Evolutionary conservation across 129 eudicot species (phyloP), one percentile per base, ranked within the genome.

Genomic region (Pseudognaphalium luteoalbum): DNA sequence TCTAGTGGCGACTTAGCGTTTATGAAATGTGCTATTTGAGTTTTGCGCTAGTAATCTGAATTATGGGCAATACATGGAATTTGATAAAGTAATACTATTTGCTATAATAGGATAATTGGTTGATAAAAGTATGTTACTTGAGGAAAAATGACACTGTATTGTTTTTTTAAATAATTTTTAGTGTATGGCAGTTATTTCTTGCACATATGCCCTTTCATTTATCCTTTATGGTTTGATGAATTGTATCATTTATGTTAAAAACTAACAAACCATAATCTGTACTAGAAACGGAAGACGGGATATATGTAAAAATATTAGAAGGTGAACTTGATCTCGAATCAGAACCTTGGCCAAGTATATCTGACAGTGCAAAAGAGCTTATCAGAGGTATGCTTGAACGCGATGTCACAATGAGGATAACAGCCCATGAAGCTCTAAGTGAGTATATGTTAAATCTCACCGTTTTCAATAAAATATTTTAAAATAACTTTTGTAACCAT

Each of bases 291-390:
- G 97, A 90, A 65, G 97, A 90, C 64, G 98, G 97, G 41, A 82
- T 93, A 77, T 93, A 90, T 81, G 96, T 88, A 77, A 91, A 90
- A 78, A 88, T 90, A 42, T 82, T 90, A 73, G 79, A 52, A 67
- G 98, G 98, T 11, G 95, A 90, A 71, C 97, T 93, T 75, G 98
- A 93, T 79, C 92, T 93, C 59, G 85, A 70, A 74, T 90, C 98
- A 50, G 97, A 90, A 61, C 98, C 98, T 58, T 93, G 98, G 98
- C 98, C 97, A 15, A 82, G 85, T 73, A 88, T 93, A 83, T 93
- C 98, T 4, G 89, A 83, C 8, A 84, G 95, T 58, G 98, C 98
- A 51, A 93, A 93, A 83, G 98, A 93, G 75, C 87, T 93, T 7
- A 88, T 93, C 2, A 81, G 88, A 75, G 85, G 80, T 86, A 92